A percentile compares a stretch with the other conserved stretches of the same genome.
These are phyloP conservation scores for Anaeromyces robustus DNA, from an alignment of 192 early-diverging fungal species.

Conservation along the genomic window DNA sequence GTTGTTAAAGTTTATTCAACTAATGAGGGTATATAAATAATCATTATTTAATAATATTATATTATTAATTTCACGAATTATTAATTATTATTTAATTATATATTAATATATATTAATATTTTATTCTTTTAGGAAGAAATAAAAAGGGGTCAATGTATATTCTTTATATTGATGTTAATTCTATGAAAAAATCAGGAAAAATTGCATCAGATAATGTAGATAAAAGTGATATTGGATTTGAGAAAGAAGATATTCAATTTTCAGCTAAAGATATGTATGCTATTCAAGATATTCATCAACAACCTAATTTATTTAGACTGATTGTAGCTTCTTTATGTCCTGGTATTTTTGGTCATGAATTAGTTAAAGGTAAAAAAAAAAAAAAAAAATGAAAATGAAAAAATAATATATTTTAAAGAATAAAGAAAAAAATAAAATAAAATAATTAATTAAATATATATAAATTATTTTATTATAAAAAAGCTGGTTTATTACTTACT, in stretches of 20 bases:
- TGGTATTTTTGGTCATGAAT: slow-evolving; percentile 64
- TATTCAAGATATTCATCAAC: slow-evolving; percentile 41
- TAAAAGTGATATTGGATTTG: slow-evolving; percentile 16
- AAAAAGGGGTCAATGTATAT: slow-evolving; percentile 48
- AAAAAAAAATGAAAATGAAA: neutral
- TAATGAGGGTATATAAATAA: slow-evolving; percentile 30
- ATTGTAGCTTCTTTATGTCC: slow-evolving; percentile 70
- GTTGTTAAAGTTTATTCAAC: slow-evolving; percentile 58
- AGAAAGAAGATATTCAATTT: slow-evolving; percentile 55
- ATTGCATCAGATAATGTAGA: slow-evolving; percentile 11
- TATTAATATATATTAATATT: neutral
- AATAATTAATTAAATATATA: too few relatives aligned
- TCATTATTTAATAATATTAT: neutral
- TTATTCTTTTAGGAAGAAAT: slow-evolving; percentile 9
- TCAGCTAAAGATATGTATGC: slow-evolving; percentile 53
- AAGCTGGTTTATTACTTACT: slow-evolving; percentile 56
- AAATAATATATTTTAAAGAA: too few relatives aligned
- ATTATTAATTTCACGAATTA: slow-evolving; percentile 3
- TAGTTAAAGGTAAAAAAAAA: slow-evolving; percentile 35
- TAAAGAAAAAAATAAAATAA: too few relatives aligned
- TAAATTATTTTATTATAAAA: neutral
- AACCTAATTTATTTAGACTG: slow-evolving; percentile 47
- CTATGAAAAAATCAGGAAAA: slow-evolving; percentile 38
- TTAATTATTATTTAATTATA: neutral
- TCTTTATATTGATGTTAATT: slow-evolving; percentile 55